These are phyloP conservation scores for Podospora anserina DNA, from an alignment of 495 filamentous ascomycete species.

Conservation along the genomic window DNA sequence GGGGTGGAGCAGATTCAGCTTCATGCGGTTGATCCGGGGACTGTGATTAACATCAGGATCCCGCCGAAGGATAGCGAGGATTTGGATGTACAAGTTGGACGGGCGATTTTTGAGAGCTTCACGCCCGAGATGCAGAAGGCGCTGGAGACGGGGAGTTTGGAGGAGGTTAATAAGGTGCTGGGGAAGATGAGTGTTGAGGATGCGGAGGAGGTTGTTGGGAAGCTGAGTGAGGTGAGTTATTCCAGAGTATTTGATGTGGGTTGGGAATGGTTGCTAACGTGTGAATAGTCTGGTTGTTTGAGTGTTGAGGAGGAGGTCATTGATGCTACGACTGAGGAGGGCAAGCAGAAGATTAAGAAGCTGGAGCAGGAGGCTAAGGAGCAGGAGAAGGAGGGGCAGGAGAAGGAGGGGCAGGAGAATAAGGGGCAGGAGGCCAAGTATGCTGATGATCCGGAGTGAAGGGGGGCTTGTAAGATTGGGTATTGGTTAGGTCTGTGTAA, in stretches of 20 bases:
- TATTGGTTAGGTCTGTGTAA: background rate
- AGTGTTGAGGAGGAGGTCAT: conserved; percentile 90
- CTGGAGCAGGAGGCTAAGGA: conserved; percentile 56
- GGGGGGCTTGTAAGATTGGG: background rate
- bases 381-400: conserved; percentile 61
- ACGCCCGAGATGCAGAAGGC: conserved; percentile 74
- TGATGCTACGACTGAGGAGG: conserved; percentile 93
- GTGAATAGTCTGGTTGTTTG: conserved; percentile 69
- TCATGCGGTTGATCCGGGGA: conserved; percentile 91
- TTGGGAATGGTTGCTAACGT: conserved; percentile 11
- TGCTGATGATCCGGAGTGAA: conserved; percentile 26
- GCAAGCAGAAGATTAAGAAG: conserved; percentile 69
- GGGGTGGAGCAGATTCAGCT: conserved; percentile 97
- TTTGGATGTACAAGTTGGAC: conserved; percentile 58
- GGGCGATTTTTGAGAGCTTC: conserved; percentile 80
- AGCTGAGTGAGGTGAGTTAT: conserved; percentile 65
- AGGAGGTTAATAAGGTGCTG: conserved; percentile 91
- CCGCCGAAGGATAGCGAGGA: conserved; percentile 64
- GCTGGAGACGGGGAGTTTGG: conserved; percentile 77
- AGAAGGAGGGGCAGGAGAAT: conserved; percentile 72
- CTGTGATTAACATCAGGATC: conserved; percentile 84
- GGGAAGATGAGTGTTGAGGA: conserved; percentile 91
- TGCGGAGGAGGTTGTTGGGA: conserved; percentile 83
- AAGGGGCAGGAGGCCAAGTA: conserved; percentile 46
- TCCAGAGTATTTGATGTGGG: background rate